phyloP scores from a whole-genome alignment of 352 stramenopile genomes.

The Pythium coloratum region DNA sequence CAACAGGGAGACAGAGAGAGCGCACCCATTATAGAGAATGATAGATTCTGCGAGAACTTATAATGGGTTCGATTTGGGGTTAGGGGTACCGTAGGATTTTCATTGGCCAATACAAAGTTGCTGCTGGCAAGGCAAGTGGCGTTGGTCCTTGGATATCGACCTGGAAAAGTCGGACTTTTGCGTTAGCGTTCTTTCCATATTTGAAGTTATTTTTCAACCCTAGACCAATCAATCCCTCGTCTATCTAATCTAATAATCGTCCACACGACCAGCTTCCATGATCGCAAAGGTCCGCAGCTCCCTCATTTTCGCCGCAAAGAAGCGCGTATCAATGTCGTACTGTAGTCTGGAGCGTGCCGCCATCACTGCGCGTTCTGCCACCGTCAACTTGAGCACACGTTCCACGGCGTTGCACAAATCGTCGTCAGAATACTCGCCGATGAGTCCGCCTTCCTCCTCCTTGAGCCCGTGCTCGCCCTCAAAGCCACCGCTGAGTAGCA shows the following conservation, averaged over 20 bases:
- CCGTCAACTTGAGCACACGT: not conserved
- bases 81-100: no score
- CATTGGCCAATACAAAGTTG: no score
- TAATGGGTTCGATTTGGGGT: no score
- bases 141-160: no score
- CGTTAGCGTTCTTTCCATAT: no score
- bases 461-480: not conserved
- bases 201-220: no score
- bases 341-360: not conserved
- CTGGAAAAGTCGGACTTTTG: no score
- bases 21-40: no score
- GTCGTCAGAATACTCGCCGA: not conserved
- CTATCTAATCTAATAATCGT: not conserved
- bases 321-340: not conserved
- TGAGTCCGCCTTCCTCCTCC: not conserved
- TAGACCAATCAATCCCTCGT: no score
- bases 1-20: no score
- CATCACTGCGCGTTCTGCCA: not conserved
- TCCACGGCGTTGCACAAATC: not conserved
- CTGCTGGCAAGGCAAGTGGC: no score
- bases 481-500: not conserved
- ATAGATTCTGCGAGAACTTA: no score
- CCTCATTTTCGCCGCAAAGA: not conserved
- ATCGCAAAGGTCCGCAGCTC: not conserved
- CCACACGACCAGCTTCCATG: not conserved